A percentile compares a stretch with the other conserved stretches of the same genome.
Conservation (phyloP, 1,284 basidiomycete species). For the Kwoniella shivajii region DNA sequence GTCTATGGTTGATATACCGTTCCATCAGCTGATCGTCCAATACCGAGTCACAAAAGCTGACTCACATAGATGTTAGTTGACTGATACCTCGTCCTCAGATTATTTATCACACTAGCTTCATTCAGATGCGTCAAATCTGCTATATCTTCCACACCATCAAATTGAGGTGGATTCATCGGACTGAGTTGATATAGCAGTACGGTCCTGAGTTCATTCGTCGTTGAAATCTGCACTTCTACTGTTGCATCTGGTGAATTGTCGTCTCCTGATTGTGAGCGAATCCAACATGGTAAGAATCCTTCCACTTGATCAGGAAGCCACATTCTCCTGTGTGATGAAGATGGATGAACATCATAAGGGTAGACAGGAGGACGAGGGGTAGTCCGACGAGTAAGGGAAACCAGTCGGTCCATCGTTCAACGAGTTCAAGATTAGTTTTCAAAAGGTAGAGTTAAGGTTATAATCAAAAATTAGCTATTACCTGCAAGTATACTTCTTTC, state of each 20-base stretch:
- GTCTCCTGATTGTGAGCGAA: slow-evolving; percentile 43
- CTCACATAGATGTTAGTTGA: slow-evolving; percentile 93
- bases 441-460: not conserved
- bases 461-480: too few species aligned
- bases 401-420: slow-evolving; percentile 10
- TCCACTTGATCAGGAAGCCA: slow-evolving; percentile 50
- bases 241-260: slow-evolving; percentile 32
- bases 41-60: slow-evolving; percentile 30
- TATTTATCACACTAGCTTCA: slow-evolving; percentile 98
- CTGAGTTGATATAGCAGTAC: slow-evolving; percentile 77
- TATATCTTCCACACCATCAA: slow-evolving; percentile 96
- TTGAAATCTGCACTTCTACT: slow-evolving; percentile 49
- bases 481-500: not conserved
- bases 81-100: slow-evolving; percentile 86
- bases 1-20: slow-evolving; percentile 36
- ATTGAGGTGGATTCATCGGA: slow-evolving; percentile 98
- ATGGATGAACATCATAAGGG: slow-evolving; percentile 11
- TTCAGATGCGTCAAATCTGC: slow-evolving; percentile 97
- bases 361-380: slow-evolving; percentile 5
- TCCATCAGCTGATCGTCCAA: slow-evolving; percentile 6
- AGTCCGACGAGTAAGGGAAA: slow-evolving; percentile 11
- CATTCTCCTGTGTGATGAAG: slow-evolving; percentile 41
- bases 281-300: slow-evolving; percentile 54
- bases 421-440: not conserved
- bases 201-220: slow-evolving; percentile 56